Base-by-base conservation (phyloP, 2,329 filamentous ascomycete genomes). In the Beauveria medogensis region DNA sequence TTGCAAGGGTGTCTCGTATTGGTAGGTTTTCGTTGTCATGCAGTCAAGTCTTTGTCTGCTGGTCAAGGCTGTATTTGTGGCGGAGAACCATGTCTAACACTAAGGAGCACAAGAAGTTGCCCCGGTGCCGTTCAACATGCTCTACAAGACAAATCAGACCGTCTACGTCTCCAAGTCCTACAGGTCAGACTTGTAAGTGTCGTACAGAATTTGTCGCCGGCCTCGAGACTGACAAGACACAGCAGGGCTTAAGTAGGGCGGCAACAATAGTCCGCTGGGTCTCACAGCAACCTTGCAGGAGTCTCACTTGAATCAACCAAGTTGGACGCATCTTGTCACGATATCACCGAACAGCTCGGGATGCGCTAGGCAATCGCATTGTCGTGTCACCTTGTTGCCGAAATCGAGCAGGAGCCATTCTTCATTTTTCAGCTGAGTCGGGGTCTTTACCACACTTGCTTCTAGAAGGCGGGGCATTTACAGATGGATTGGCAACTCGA, bases 381-480 rank as follows among this genome's bases (percentile, higher is more conserved):
- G 53, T 61, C 54, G 40, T 22, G 51, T 55, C 43, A 37, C 47
- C 16, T 20, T 59, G 9, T 28, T 58, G 60, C 60, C 5, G 28
- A 43, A 44, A 57, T 61, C 60, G 28, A 56, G 51, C 51, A 40
- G 43, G 47, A 9, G 60, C 28, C 28, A n/a, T 28, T 56, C 9
- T 47, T 55, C 41, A 41, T 28, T 61, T 60, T 60, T 60, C 60
- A 61, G 60, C 60, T 61, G 54, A 40, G 60, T 58, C 60, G 60
- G 60, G 60, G 40, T 58, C 60, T 18, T 47, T 16, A 40, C n/a
- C 34, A 53, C 37, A 26, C 47, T 52, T 40, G 40, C 60, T 61
- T 61, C 60, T 61, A 61, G 60, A 61, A 61, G 54, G 60, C 60
- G 53, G 60, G 48, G 48, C 44, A 12, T 37, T 40, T 53, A 16